A percentile compares a stretch with the other conserved stretches of the same genome.
These are phyloP conservation scores for Hammondia hammondi DNA, from an alignment of 169 alveolate genomes.

Conservation along the genomic window DNA sequence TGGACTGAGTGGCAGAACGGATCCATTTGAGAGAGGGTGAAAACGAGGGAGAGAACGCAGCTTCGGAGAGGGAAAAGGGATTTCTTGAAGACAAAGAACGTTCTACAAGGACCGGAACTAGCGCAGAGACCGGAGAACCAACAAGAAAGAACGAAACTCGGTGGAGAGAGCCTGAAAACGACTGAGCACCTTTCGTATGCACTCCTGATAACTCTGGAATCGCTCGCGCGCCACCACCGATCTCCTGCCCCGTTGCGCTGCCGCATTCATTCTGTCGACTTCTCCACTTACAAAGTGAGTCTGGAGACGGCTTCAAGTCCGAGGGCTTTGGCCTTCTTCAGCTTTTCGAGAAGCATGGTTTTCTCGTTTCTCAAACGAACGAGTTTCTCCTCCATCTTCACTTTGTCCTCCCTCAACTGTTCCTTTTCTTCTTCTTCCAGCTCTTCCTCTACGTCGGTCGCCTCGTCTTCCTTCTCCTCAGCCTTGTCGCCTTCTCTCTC, in stretches of 20 bases:
- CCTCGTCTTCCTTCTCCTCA: conserved; percentile 58
- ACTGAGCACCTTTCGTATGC: too few species aligned
- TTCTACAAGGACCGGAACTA: too few species aligned
- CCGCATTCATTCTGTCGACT: too few species aligned
- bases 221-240: neutral
- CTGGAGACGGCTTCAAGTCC: conserved; percentile 64
- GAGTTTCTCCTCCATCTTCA: neutral
- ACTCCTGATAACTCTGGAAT: too few species aligned
- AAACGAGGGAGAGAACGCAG: too few species aligned
- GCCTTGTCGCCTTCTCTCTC: conserved; percentile 20
- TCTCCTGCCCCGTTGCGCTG: neutral
- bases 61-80: too few species aligned
- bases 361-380: neutral
- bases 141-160: too few species aligned
- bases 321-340: conserved; percentile 60
- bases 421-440: neutral
- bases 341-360: neutral
- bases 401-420: neutral
- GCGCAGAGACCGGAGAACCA: too few species aligned
- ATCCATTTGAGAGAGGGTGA: too few species aligned
- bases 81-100: too few species aligned
- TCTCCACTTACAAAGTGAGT: conserved; percentile 48
- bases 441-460: neutral
- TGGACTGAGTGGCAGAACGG: too few species aligned
- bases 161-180: too few species aligned